Percentiles rank a stretch among this genome's conserved stretches.
Conservation (phyloP, 768 basidiomycete species). For the Clitopilus passeckerianus region DNA sequence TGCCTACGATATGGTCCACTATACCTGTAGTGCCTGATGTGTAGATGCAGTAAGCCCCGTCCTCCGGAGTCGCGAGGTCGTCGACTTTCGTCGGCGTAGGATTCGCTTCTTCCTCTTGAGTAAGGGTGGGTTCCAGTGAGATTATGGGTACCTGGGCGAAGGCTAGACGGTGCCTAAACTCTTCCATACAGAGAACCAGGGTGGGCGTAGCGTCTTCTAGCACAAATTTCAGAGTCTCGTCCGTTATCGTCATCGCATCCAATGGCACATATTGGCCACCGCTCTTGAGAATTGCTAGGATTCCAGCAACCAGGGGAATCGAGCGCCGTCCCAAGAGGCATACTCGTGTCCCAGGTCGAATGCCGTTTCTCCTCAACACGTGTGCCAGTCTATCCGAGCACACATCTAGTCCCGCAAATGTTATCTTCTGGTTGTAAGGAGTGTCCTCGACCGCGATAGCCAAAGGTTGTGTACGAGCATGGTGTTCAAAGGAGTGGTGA, state of each 20-base stretch:
- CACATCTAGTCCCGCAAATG: constrained; percentile 43
- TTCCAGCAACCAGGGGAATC: constrained; percentile 43
- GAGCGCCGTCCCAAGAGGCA: constrained; percentile 48
- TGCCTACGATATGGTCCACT: not conserved
- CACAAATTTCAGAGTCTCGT: constrained; percentile 41
- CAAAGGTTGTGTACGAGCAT: constrained; percentile 31
- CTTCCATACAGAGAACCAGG: constrained; percentile 33
- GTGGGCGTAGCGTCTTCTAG: constrained; percentile 35
- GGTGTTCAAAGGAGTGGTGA: constrained; percentile 47
- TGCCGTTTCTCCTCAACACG: constrained; percentile 32
- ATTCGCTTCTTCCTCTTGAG: not conserved
- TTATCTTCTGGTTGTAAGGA: constrained; percentile 30
- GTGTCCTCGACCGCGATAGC: constrained; percentile 44
- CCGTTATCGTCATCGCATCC: constrained; percentile 48
- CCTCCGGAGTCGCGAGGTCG: constrained; percentile 31
- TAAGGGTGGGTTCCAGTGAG: not conserved
- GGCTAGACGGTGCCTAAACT: constrained; percentile 30
- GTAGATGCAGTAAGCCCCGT: constrained; percentile 56
- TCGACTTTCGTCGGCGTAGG: constrained; percentile 20
- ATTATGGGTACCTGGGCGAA: constrained; percentile 10
- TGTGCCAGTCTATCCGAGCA: constrained; percentile 37
- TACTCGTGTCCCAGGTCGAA: constrained; percentile 40
- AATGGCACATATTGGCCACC: constrained; percentile 52
- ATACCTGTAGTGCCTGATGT: constrained; percentile 40
- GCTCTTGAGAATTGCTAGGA: constrained; percentile 47